A percentile compares a stretch with the other conserved stretches of the same genome.
phyloP scores from a whole-genome alignment of 2,329 filamentous ascomycete species.

The Colletotrichum agaves region DNA sequence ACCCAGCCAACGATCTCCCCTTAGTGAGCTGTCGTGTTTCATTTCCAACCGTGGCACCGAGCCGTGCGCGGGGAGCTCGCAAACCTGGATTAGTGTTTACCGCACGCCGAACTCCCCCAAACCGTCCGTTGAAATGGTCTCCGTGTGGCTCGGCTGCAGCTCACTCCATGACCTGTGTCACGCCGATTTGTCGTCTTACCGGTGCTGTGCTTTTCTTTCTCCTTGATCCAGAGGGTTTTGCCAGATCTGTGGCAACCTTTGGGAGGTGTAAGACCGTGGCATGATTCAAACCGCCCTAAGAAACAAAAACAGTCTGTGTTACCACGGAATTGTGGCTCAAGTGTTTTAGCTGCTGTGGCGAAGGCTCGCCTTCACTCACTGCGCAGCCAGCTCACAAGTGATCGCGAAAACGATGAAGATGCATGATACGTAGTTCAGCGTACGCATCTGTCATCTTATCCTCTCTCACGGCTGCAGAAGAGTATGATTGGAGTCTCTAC shows the following conservation, averaged over 20 bases:
- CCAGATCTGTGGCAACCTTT: slow-evolving; percentile 12
- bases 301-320: slow-evolving; percentile 31
- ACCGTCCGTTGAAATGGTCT: slow-evolving; percentile 1
- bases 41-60: slow-evolving; percentile 22
- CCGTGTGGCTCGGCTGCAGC: neutral
- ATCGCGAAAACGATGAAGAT: neutral
- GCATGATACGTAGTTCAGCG: too few relatives aligned
- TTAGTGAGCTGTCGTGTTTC: slow-evolving; percentile 33
- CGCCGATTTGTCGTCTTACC: slow-evolving; percentile 26
- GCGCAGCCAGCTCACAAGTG: neutral
- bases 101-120: slow-evolving; percentile 19
- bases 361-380: neutral
- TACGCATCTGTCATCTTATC: too few relatives aligned
- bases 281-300: neutral
- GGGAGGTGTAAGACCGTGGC: neutral
- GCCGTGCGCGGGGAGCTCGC: slow-evolving; percentile 26
- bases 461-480: too few relatives aligned
- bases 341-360: neutral
- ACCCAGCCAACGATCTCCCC: slow-evolving; percentile 27
- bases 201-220: neutral
- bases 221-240: neutral
- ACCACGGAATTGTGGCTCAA: neutral
- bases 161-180: slow-evolving; percentile 1
- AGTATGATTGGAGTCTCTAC: too few relatives aligned
- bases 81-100: neutral